Conservation (phyloP, 2,329 filamentous ascomycete genomes). For the Xylaria sp. region DNA sequence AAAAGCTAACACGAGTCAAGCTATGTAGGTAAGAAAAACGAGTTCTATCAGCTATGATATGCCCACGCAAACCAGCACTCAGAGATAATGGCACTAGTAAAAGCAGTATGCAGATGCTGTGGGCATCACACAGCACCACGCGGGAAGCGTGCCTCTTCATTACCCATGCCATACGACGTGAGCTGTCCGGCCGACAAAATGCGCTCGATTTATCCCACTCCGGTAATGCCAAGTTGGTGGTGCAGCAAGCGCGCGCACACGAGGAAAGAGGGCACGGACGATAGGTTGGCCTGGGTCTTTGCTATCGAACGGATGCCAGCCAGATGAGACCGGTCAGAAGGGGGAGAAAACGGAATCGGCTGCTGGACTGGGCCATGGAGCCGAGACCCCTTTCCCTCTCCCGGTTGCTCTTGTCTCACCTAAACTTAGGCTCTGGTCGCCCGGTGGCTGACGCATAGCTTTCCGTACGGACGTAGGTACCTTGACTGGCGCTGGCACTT, state of each 20-base stretch:
- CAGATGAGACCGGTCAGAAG: conserved; percentile 27
- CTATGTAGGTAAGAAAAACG: background rate
- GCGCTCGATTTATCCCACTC: conserved; percentile 1
- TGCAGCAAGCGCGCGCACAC: background rate
- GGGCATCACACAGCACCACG: conserved; percentile 26
- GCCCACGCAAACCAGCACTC: background rate
- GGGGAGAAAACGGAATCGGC: conserved; percentile 19
- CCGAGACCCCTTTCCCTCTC: conserved; percentile 22
- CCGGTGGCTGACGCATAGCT: conserved; percentile 19
- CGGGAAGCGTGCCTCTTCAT: conserved; percentile 20
- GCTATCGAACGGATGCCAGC: conserved; percentile 3
- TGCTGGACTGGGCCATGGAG: conserved; percentile 20
- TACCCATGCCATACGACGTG: conserved; percentile 23
- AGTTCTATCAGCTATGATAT: background rate
- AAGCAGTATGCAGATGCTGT: conserved; percentile 13
- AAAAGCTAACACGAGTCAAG: conserved; percentile 20
- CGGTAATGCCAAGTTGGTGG: conserved; percentile 1
- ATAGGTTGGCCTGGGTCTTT: background rate
- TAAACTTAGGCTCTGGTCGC: background rate
- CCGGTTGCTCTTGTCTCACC: conserved; percentile 15
- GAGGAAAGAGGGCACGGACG: background rate
- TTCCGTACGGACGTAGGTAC: conserved; percentile 28
- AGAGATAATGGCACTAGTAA: conserved; percentile 6
- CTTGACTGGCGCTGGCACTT: background rate
- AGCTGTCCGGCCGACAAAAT: conserved; percentile 31